A percentile compares a stretch with the other conserved stretches of the same genome.
These are phyloP conservation scores for Xylariaceae sp. DNA, from an alignment of 2,329 filamentous ascomycete species.

Conservation along the genomic window DNA sequence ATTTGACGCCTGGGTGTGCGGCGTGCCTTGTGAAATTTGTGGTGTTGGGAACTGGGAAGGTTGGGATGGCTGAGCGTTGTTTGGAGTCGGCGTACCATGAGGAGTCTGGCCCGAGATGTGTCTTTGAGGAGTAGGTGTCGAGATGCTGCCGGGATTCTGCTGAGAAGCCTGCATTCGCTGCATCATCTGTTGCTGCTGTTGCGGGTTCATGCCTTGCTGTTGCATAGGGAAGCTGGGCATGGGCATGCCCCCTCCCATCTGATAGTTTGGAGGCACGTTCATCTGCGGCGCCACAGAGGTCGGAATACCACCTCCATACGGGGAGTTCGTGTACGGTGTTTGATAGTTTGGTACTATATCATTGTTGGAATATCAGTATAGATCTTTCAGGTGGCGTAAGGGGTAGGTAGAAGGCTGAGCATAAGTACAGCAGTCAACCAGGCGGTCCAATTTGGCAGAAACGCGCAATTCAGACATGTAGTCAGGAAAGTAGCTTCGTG, in stretches of 20 bases:
- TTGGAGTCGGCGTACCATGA: slow-evolving; percentile 33
- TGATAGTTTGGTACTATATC: slow-evolving; percentile 51
- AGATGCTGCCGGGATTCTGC: slow-evolving; percentile 30
- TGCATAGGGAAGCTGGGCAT: slow-evolving; percentile 56
- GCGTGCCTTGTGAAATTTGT: slow-evolving; percentile 25
- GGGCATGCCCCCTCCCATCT: slow-evolving; percentile 46
- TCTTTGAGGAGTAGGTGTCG: slow-evolving; percentile 33
- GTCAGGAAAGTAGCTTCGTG: slow-evolving; percentile 5
- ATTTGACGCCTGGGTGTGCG: slow-evolving; percentile 29
- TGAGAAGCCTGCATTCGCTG: slow-evolving; percentile 39
- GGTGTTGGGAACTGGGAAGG: slow-evolving; percentile 31
- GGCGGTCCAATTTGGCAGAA: too few relatives aligned
- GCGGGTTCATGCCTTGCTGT: slow-evolving; percentile 40
- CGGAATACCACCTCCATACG: slow-evolving; percentile 51
- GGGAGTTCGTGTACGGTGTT: slow-evolving; percentile 52
- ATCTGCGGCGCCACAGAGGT: slow-evolving; percentile 45
- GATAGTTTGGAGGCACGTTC: slow-evolving; percentile 48
- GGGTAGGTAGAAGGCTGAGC: too few relatives aligned
- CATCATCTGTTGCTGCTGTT: slow-evolving; percentile 40
- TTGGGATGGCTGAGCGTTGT: slow-evolving; percentile 27
- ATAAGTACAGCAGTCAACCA: too few relatives aligned
- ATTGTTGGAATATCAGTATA: slow-evolving; percentile 26
- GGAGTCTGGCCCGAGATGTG: slow-evolving; percentile 31
- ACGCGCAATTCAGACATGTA: not conserved
- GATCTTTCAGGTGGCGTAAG: not conserved